Conservation (phyloP, 2,329 filamentous ascomycete species). For the Nemania sp. region DNA sequence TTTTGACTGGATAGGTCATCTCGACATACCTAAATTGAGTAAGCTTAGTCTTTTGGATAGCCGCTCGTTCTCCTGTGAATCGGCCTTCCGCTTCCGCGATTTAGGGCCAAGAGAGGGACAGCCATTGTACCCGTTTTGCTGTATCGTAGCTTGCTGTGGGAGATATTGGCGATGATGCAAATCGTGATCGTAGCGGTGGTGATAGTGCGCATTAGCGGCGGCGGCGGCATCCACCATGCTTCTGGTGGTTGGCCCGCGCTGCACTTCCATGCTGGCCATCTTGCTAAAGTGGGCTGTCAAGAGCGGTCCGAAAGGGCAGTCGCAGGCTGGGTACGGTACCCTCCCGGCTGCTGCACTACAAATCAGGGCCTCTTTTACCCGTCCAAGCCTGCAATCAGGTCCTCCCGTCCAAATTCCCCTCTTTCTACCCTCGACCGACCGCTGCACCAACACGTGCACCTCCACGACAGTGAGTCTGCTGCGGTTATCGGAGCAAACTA, state of each 20-base stretch:
- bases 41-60: conserved; percentile 82
- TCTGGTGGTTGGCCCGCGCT: conserved; percentile 29
- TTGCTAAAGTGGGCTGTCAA: too few relatives aligned
- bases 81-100: conserved; percentile 63
- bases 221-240: conserved; percentile 22
- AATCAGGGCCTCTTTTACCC: conserved; percentile 12
- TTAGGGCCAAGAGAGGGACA: conserved; percentile 22
- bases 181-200: conserved; percentile 22
- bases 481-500: conserved; percentile 26
- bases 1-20: too few relatives aligned
- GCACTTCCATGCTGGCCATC: conserved; percentile 31
- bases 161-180: conserved; percentile 6
- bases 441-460: conserved; percentile 1
- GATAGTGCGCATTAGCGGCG: conserved; percentile 13
- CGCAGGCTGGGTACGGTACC: too few relatives aligned
- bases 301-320: too few relatives aligned
- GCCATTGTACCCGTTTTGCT: conserved; percentile 9
- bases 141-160: neutral
- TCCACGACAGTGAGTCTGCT: neutral
- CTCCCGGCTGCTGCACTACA: conserved; percentile 4
- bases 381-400: conserved; percentile 15
- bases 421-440: conserved; percentile 6
- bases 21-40: conserved; percentile 73
- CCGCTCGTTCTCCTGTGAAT: conserved; percentile 67
- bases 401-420: neutral